Base-by-base conservation (phyloP, 805 yeast species). In the Metschnikowia henanensis region DNA sequence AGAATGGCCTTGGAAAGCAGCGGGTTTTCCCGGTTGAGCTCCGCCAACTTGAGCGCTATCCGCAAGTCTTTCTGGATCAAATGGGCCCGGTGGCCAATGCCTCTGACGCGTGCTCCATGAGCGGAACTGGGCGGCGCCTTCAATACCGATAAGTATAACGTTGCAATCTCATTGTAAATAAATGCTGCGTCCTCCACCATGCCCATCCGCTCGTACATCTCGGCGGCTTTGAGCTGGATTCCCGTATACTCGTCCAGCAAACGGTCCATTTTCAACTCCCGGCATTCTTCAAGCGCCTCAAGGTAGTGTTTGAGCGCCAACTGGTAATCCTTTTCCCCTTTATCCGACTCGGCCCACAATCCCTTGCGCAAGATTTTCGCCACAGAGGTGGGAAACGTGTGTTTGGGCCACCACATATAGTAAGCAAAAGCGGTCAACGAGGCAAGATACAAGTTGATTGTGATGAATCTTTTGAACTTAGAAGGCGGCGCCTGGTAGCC, bases 201-300 rank as follows among this genome's bases (percentile, higher is more conserved):
- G 17, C 72, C 75, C 53, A 89, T 62, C 31, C 83, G 72, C 56
- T 88, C 96, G 59, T 80, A 87, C 89, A 89, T 84, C 57, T 90
- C 96, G 9, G 85, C 95, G 28, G 88, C 70, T 57, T 91, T 88
- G 61, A 92, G 71, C 57, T 91, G 95, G 41, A 92, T 79, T 0
- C 97, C 97, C 0, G 97, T 91, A 61, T 87, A 91, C 57, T 87
- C 92, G 57, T 88, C 94, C 44, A 80, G 72, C 25, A 85, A 54
- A 9, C 75, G 76, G 49, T 79, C 77, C 66, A 88, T 60, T 0
- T 72, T 73, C 35, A 80, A 64, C 21, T 73, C 67, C 29, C 81
- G 75, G 30, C 89, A 83, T 49, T 78, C 75, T 22, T 79, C 72
- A 21, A 90, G 65, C 0, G 96, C 96, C 50, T 84, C 83, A 34